Percentiles rank a stretch among this genome's conserved stretches.
These are phyloP conservation scores for Poteriospumella lacustris DNA, from an alignment of 108 stramenopile genomes.

Conservation along the genomic window DNA sequence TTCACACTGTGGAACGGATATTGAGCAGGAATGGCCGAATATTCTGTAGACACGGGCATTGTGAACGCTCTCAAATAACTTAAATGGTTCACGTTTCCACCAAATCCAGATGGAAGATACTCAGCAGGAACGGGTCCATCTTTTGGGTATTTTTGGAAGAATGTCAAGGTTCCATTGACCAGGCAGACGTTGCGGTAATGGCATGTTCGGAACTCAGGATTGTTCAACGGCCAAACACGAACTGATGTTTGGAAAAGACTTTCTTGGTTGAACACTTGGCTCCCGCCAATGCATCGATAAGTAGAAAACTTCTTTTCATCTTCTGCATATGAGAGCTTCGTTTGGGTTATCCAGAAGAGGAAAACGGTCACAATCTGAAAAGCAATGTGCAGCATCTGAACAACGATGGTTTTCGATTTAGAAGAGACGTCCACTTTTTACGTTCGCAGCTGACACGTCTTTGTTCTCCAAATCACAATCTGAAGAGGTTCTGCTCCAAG, in stretches of 20 bases:
- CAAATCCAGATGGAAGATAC: neutral
- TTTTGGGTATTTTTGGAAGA: neutral
- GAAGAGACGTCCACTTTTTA: no score
- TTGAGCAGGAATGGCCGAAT: neutral
- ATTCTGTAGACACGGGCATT: neutral
- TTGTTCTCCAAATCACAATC: no score
- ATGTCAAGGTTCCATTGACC: conserved; percentile 11
- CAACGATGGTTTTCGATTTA: no score
- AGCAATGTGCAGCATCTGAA: no score
- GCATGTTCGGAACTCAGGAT: neutral
- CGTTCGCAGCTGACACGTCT: no score
- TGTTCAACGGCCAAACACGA: neutral
- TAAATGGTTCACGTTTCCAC: neutral
- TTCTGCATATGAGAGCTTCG: no score
- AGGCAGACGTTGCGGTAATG: neutral
- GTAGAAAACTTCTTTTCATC: no score
- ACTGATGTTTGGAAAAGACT: neutral
- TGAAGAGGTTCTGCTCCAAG: no score
- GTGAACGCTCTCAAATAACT: neutral
- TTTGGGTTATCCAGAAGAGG: no score
- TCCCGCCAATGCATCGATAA: neutral
- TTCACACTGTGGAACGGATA: neutral
- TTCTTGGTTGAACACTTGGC: neutral
- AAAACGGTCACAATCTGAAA: no score
- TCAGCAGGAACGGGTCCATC: neutral